Evolutionary conservation across 1,284 basidiomycete genomes (phyloP), one percentile per base, ranked within the genome.

Genomic region (Irpex rosettiformis): DNA sequence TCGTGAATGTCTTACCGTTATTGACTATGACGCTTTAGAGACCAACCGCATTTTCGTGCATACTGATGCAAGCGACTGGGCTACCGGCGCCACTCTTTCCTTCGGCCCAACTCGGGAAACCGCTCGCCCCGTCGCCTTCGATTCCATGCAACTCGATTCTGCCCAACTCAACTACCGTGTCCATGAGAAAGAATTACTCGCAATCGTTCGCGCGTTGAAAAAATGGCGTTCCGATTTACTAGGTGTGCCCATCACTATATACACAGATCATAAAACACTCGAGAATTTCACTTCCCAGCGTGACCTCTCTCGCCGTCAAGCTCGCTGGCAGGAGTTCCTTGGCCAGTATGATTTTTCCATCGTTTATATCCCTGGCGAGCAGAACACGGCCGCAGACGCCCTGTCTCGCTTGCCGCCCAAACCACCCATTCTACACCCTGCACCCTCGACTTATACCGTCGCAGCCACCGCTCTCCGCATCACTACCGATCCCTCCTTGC

Each of bases 131-230:
- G 57, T 58, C 4, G 62, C 65, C 0, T 68, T 62, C 48, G 57
- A 63, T 1, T 68, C 66, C 3, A 48, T 18, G 3, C 61, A 65
- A 22, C 43, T 67, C 25, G 60, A 22, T 0, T 51, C 52, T 22
- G 61, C 69, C 0, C 58, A 70, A 48, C 62, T 64, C 11, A 70
- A 70, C 30, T 72, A 72, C 45, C 61, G 67, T 0, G 64, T 68
- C 1, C 69, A 72, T 37, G 66, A 70, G 55, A 63, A 65, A 42
- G 68, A 71, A 43, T 57, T 69, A 0, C 54, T 71, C 0, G 68
- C 67, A 0, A 63, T 67, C 22, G 53, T 64, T 0, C 52, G 45
- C 21, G 52, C 53, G 6, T 22, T 55, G 48, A 28, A 52, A 21
- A 59, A 59, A 30, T 59, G 58, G 54, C 33, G 48, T 1, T 11